Evolutionary conservation across 2,329 filamentous ascomycete genomes (phyloP), one percentile per base, ranked within the genome.

Genomic region (Nemania bipapillata): DNA sequence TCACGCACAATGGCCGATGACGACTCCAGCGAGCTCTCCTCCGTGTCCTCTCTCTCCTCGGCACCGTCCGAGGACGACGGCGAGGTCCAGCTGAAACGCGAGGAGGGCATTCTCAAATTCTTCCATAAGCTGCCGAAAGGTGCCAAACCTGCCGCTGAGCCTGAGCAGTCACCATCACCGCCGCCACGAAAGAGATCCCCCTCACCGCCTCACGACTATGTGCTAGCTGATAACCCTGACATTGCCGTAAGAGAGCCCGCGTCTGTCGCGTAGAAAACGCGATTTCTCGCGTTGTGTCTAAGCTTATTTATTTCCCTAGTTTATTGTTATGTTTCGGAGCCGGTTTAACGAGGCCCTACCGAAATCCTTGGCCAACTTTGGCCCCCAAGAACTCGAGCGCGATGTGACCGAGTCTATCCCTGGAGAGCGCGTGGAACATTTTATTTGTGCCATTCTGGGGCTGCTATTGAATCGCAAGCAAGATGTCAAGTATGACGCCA

Each of bases 321-420:
- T 99, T 82, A 92, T 99, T 81, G 93, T 98, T 74, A 97, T 97
- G 93, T 99, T 98, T 82, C 90, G 95, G 80, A 92, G 92, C 81
- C 93, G 96, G 77, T 98, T 99, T 81, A 90, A 87, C 81, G 94
- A 97, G 69, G 91, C 89, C 69, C 96, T 99, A 74, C 91, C 94
- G 55, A 91, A 94, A 80, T 96, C 93, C 35, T 86, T 97, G 40
- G 86, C 92, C 73, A 92, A 97, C 79, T 93, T 97, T 74, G 96
- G 96, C 24, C 96, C 96, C 12, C 95, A 99, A 81, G 96, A 99
- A 80, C 88, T 99, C 69, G 96, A 99, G 81, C 87, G 87, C 79
- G 96, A 96, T 59, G 88, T 97, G 59, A 89, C 90, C 69, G 92
- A 95, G 78, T 82, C 86, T 56, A 82, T 90, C 24, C 94, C 95